Evolutionary conservation across 225 moss, liverwort and hornwort species (phyloP).

Genomic region (Antitrichia curtipendula): DNA sequence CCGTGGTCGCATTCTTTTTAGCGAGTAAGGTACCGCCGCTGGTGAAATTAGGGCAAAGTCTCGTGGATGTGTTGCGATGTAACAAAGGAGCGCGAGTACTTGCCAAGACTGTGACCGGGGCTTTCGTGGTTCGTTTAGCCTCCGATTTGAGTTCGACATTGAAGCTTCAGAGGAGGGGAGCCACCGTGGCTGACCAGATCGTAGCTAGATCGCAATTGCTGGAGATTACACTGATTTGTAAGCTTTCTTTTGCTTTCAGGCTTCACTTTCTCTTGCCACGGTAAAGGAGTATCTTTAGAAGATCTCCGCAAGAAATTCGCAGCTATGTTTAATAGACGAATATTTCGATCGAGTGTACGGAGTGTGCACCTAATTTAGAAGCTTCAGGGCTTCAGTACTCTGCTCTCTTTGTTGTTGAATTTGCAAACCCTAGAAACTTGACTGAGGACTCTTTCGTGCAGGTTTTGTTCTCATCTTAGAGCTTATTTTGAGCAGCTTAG

Average conservation of each 20-base stretch:
- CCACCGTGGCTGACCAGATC: slow-evolving; percentile 8
- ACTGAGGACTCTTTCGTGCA: slow-evolving; percentile 3
- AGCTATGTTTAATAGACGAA: not conserved
- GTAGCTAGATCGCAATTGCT: slow-evolving; percentile 27
- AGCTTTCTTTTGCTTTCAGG: not conserved
- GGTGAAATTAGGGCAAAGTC: slow-evolving; percentile 35
- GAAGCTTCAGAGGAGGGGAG: not conserved
- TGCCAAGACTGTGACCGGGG: slow-evolving; percentile 39
- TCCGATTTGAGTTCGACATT: slow-evolving; percentile 24
- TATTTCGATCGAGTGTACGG: not conserved
- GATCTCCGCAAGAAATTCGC: not conserved
- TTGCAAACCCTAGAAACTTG: not conserved
- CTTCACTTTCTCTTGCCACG: not conserved
- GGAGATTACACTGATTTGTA: slow-evolving; percentile 59
- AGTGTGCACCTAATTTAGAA: not conserved
- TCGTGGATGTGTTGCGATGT: slow-evolving; percentile 18
- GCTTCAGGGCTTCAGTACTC: not conserved
- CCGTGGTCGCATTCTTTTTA: slow-evolving; percentile 28
- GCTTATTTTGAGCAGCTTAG: slow-evolving; percentile 46
- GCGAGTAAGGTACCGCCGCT: slow-evolving; percentile 37
- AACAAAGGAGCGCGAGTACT: slow-evolving; percentile 30
- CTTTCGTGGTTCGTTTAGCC: slow-evolving; percentile 46
- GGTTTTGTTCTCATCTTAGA: slow-evolving; percentile 53
- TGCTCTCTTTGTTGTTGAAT: not conserved
- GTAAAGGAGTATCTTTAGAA: not conserved